Percentiles rank a stretch among this genome's conserved stretches.
Evolutionary conservation across 1,284 basidiomycete genomes (phyloP).

Genomic region (Puccinia hordei): DNA sequence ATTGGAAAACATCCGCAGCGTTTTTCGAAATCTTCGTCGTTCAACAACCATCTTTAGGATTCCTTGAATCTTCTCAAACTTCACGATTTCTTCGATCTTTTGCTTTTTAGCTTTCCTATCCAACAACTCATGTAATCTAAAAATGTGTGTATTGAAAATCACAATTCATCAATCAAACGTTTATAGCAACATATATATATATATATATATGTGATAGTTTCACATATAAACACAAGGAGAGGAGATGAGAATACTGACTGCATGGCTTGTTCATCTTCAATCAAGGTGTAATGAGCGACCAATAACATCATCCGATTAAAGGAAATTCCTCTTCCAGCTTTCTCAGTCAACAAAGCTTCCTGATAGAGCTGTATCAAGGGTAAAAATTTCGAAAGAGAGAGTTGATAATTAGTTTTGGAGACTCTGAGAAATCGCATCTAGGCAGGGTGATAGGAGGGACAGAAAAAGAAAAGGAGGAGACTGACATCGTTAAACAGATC

Average conservation of each 20-base stretch:
- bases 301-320: slow-evolving; percentile 88
- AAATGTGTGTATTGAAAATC: no score
- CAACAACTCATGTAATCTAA: slow-evolving; percentile 77
- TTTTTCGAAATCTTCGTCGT: slow-evolving; percentile 67
- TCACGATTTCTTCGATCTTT: slow-evolving; percentile 76
- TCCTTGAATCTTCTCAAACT: slow-evolving; percentile 78
- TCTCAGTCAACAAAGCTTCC: slow-evolving; percentile 71
- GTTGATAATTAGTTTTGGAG: no score
- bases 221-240: no score
- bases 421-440: not conserved
- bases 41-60: slow-evolving; percentile 74
- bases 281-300: slow-evolving; percentile 86
- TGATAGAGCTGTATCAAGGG: slow-evolving; percentile 78
- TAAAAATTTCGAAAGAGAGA: not conserved
- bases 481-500: slow-evolving; percentile 18
- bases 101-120: slow-evolving; percentile 74
- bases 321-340: slow-evolving; percentile 76
- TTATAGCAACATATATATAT: no score
- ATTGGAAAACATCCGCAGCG: not conserved
- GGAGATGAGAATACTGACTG: slow-evolving; percentile 35
- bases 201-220: no score
- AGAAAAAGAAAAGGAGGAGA: not conserved
- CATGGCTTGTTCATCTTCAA: slow-evolving; percentile 68
- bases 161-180: no score
- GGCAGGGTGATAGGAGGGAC: not conserved